A percentile compares a stretch with the other conserved stretches of the same genome.
Evolutionary conservation across 2,329 filamentous ascomycete species (phyloP).

Genomic region (Mariannaea sp.): DNA sequence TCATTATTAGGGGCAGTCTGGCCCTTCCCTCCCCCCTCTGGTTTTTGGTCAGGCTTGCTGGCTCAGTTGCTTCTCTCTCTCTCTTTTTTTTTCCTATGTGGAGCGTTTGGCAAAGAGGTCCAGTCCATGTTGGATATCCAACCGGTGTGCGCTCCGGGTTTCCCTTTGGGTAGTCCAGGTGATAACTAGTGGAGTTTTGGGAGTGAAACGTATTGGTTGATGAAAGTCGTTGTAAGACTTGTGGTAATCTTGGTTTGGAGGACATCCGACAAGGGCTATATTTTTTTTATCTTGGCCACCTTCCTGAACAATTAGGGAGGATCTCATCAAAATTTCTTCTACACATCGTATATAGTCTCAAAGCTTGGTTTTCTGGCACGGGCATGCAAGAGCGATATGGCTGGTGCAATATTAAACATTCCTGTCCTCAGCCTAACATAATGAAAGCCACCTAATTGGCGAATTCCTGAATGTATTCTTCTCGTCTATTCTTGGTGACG

Average conservation of each 20-base stretch:
- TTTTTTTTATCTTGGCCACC: slow-evolving; percentile 6
- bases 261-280: slow-evolving; percentile 6
- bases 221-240: slow-evolving; percentile 6
- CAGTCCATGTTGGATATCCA: slow-evolving; percentile 13
- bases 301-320: slow-evolving; percentile 3
- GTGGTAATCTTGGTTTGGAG: slow-evolving; percentile 13
- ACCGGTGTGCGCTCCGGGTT: background rate
- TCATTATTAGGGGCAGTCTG: background rate
- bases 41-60: background rate
- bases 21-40: too few species aligned
- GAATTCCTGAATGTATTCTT: background rate
- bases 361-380: slow-evolving; percentile 14
- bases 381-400: slow-evolving; percentile 10
- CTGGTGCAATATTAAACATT: background rate
- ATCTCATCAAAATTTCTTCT: slow-evolving; percentile 6
- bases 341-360: slow-evolving; percentile 19
- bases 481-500: too few species aligned
- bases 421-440: too few species aligned
- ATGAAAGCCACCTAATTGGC: too few species aligned
- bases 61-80: background rate
- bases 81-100: too few species aligned
- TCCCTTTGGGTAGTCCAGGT: background rate
- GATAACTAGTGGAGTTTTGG: slow-evolving; percentile 13
- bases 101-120: background rate
- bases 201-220: slow-evolving; percentile 14